phyloP scores from a whole-genome alignment of 2,329 filamentous ascomycete genomes.

The Rugonectria rugulosa region DNA sequence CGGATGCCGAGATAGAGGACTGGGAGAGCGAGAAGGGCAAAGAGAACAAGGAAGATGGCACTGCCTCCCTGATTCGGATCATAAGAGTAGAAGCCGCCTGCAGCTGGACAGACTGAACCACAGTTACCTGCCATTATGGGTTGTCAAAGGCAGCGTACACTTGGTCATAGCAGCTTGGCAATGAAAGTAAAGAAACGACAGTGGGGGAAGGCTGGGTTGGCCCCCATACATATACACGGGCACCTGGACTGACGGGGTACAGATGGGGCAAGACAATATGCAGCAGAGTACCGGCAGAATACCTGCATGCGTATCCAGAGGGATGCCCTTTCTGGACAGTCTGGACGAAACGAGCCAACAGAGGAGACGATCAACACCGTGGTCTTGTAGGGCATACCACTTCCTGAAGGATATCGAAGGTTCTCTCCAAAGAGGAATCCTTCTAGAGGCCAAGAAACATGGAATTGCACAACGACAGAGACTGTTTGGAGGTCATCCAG shows the following conservation, averaged over 20 bases:
- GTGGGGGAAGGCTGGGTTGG: constrained; percentile 28
- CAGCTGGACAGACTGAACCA: constrained; percentile 45
- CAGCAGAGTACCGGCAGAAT: constrained; percentile 26
- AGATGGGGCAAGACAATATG: constrained; percentile 16
- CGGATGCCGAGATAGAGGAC: constrained; percentile 48
- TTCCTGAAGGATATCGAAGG: constrained; percentile 23
- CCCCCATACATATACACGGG: constrained; percentile 37
- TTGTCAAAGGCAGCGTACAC: constrained; percentile 27
- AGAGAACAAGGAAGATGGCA: constrained; percentile 49
- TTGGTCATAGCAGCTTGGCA: constrained; percentile 37
- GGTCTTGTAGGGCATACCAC: constrained; percentile 19
- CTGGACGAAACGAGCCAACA: constrained; percentile 19
- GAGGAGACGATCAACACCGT: constrained; percentile 34
- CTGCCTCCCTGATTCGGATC: constrained; percentile 49
- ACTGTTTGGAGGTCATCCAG: not conserved
- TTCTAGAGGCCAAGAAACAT: constrained; percentile 15
- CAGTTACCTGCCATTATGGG: constrained; percentile 47
- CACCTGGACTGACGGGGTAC: not conserved
- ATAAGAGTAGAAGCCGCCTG: constrained; percentile 49
- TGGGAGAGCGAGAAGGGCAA: constrained; percentile 49
- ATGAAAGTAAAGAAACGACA: constrained; percentile 21
- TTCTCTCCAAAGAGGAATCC: constrained; percentile 5
- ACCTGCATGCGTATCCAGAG: not conserved
- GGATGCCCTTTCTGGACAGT: constrained; percentile 9
- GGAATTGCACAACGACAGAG: not conserved